Evolutionary conservation across 352 stramenopile genomes (phyloP), one percentile per base, ranked within the genome.

Genomic region (Halophytophthora polymorphica): DNA sequence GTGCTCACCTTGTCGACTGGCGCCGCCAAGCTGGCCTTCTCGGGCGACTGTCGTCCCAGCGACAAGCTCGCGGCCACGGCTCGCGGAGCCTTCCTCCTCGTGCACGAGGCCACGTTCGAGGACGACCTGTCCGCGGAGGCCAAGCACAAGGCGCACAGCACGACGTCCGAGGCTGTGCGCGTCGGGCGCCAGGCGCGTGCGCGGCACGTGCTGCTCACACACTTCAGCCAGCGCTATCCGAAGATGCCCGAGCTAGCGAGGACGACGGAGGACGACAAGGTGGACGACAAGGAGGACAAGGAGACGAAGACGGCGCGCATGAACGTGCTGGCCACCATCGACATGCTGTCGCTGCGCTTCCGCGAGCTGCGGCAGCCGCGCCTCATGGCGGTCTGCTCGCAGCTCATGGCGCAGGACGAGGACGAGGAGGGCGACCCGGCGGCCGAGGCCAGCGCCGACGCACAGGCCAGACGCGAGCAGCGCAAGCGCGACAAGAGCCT

Each of bases 81-180:
- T 1, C 65, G 60, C n/a, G 70, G 68, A 14, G 76, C 68, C 57
- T 88, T 86, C 79, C 47, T 99, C 29, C 73, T 99, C 12, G 96
- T 99, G 50, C 96, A 99, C 58, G 96, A 99, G 70, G 96, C 96
- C 23, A 99, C 96, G 1, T 99, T 99, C 64, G 96, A 98, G 48
- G 89, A 98, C 69, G 83, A 79, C 40, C 88, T 98, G 78, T 60
- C 82, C 39, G 66, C 86, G 22, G 95, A 99, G 58, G 96, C 96
- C 15, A 82, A 93, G 37, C 71, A 95, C 23, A 98, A 98, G 71
- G 73, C 85, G 29, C 96, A 99, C 79, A 97, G 75, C 38, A 99
- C 96, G 6, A 94, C 96, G 19, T 69, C 75, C 2, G 93, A 99
- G 64, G 96, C 96, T 0, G 71, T 98, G 11, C 50, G 64, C 8